phyloP scores from a whole-genome alignment of 1,284 basidiomycete species.

The Puccinia triticina region DNA sequence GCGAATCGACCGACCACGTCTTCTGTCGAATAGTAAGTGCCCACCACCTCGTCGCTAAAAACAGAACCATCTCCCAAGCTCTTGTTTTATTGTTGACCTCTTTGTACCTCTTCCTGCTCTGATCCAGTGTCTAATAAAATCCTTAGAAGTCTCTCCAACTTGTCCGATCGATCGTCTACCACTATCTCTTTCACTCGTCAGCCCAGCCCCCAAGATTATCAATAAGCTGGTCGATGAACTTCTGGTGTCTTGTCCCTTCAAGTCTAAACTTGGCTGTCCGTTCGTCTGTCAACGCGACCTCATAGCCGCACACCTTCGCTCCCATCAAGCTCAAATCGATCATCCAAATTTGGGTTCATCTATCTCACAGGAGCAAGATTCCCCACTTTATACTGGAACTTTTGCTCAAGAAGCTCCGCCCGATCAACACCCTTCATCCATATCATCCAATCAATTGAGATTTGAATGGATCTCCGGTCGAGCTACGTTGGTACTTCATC shows the following conservation, averaged over 20 bases:
- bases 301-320: conserved; percentile 22
- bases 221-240: conserved; percentile 54
- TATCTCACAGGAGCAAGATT: not conserved
- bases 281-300: conserved; percentile 45
- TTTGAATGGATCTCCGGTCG: conserved; percentile 27
- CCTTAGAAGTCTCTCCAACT: conserved; percentile 51
- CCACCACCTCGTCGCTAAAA: not conserved
- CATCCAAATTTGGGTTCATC: conserved; percentile 1
- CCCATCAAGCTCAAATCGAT: conserved; percentile 26
- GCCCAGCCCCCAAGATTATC: conserved; percentile 52
- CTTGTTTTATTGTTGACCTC: not conserved
- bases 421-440: conserved; percentile 5
- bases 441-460: not conserved
- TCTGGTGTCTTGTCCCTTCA: conserved; percentile 52
- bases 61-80: no score
- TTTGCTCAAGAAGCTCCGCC: not conserved
- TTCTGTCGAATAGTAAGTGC: conserved; percentile 44
- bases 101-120: not conserved
- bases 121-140: conserved; percentile 51
- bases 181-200: conserved; percentile 35
- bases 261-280: conserved; percentile 23
- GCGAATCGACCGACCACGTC: conserved; percentile 49
- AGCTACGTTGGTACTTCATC: not conserved
- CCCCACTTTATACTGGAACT: not conserved
- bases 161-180: conserved; percentile 54